These are phyloP conservation scores for Flagelloscypha sp. DNA, from an alignment of 768 basidiomycete genomes.

Conservation along the genomic window DNA sequence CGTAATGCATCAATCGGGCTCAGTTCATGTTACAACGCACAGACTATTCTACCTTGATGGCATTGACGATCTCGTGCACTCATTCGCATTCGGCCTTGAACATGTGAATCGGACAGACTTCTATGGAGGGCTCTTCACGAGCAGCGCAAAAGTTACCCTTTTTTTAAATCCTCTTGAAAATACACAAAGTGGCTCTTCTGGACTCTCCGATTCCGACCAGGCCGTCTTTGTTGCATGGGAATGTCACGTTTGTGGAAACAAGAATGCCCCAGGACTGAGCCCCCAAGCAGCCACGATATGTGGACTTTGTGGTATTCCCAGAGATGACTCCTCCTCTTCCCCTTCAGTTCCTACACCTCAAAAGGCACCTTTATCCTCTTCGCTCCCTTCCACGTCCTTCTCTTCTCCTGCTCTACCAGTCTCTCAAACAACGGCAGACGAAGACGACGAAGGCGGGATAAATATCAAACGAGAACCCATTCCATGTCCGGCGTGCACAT, in stretches of 20 bases:
- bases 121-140: constrained; percentile 86
- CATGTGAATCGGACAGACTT: constrained; percentile 71
- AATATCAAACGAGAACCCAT: too few species aligned
- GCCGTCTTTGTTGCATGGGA: constrained; percentile 55
- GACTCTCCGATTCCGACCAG: constrained; percentile 17
- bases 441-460: too few species aligned
- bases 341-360: constrained; percentile 18
- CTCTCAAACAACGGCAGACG: constrained; percentile 16
- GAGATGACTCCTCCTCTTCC: constrained; percentile 24
- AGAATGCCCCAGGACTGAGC: constrained; percentile 71
- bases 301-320: constrained; percentile 74
- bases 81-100: constrained; percentile 61
- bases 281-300: constrained; percentile 65
- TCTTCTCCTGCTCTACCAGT: constrained; percentile 25
- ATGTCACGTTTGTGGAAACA: constrained; percentile 83
- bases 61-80: constrained; percentile 38
- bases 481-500: constrained; percentile 84
- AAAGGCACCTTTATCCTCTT: constrained; percentile 29
- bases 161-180: constrained; percentile 38
- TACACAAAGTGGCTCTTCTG: constrained; percentile 11
- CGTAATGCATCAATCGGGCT: constrained; percentile 68
- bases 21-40: constrained; percentile 68
- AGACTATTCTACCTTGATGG: constrained; percentile 76
- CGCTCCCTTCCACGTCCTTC: constrained; percentile 32
- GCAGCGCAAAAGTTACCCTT: constrained; percentile 82